Evolutionary conservation across 2,329 filamentous ascomycete genomes (phyloP).

Genomic region (Pseudogymnoascus sp.): DNA sequence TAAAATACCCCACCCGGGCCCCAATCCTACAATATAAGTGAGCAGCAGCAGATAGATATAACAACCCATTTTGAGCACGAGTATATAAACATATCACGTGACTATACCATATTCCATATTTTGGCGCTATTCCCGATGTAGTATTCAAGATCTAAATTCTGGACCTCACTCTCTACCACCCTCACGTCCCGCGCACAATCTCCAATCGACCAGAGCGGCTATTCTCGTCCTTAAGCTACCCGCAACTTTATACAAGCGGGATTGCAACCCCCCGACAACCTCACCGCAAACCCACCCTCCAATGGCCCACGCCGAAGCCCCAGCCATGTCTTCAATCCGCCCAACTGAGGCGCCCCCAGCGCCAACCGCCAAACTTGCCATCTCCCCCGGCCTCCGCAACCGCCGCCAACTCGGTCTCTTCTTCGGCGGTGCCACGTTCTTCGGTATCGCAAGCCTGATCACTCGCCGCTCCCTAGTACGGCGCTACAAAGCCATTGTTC

Average conservation of each 20-base stretch:
- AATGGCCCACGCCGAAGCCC: slow-evolving; percentile 5
- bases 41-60: background rate
- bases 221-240: background rate
- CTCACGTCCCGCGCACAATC: background rate
- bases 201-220: background rate
- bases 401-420: slow-evolving; percentile 60
- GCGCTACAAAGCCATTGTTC: slow-evolving; percentile 52
- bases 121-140: slow-evolving; percentile 1
- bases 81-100: background rate
- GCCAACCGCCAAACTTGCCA: slow-evolving; percentile 13
- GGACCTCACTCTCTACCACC: background rate
- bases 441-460: slow-evolving; percentile 61
- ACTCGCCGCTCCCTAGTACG: slow-evolving; percentile 62
- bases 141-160: slow-evolving; percentile 5
- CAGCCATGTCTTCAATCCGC: background rate
- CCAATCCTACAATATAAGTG: background rate
- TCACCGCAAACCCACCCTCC: slow-evolving; percentile 2
- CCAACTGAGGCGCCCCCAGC: slow-evolving; percentile 8
- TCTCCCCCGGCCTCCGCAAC: slow-evolving; percentile 1
- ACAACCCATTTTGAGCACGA: background rate
- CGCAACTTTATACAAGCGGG: background rate
- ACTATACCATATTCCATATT: background rate
- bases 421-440: slow-evolving; percentile 66
- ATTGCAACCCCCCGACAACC: background rate
- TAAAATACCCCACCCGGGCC: background rate